Conservation (phyloP, 108 stramenopile genomes). For the Cyclotella sp. region DNA sequence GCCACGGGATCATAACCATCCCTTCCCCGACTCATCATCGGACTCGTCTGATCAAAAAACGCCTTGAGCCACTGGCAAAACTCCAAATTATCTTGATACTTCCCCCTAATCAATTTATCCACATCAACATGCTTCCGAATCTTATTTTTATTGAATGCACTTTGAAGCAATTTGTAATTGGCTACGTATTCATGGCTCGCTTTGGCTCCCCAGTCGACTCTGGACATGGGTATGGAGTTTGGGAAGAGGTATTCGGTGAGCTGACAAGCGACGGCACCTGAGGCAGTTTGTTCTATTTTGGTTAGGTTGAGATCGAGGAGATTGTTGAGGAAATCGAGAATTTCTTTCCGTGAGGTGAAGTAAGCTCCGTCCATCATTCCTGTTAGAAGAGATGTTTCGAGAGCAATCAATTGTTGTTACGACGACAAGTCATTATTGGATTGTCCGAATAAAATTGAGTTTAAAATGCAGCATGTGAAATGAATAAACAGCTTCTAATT, state of each 20-base stretch:
- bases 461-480: neutral
- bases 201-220: conserved; percentile 95
- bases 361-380: conserved; percentile 99
- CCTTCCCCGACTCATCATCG: conserved; percentile 40
- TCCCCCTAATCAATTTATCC: conserved; percentile 93
- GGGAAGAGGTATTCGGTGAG: conserved; percentile 95
- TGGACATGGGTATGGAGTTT: conserved; percentile 88
- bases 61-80: conserved; percentile 99
- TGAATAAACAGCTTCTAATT: too few relatives aligned
- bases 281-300: conserved; percentile 98
- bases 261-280: conserved; percentile 97
- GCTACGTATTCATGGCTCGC: conserved; percentile 87
- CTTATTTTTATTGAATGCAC: conserved; percentile 84
- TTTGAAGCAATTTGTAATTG: conserved; percentile 99
- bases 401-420: neutral
- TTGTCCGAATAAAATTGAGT: too few relatives aligned
- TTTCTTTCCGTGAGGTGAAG: conserved; percentile 95
- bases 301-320: conserved; percentile 86
- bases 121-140: conserved; percentile 91
- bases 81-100: conserved; percentile 97
- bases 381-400: conserved; percentile 2
- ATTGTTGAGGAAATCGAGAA: conserved; percentile 96
- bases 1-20: conserved; percentile 92
- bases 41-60: conserved; percentile 85
- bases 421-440: neutral